Evolutionary conservation across 2,329 filamentous ascomycete genomes (phyloP), one percentile per base, ranked within the genome.

Genomic region (Epichloe typhina): DNA sequence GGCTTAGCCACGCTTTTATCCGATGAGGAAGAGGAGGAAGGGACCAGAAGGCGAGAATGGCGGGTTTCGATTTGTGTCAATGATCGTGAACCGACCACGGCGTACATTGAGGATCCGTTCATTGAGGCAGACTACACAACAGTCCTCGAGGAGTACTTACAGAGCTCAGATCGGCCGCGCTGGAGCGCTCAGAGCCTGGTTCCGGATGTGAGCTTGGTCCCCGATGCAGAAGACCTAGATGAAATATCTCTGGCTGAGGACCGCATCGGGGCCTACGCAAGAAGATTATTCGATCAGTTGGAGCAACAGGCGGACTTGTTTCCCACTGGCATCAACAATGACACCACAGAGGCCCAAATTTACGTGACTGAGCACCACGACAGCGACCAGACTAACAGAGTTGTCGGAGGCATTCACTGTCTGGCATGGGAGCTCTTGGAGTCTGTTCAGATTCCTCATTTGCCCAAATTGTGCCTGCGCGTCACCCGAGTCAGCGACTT

Each of bases 381-480:
- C 35, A 41, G 38, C 44, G 49, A 54, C 49, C 45, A 31, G 17
- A 37, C 46, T 8, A 36, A 48, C 12, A 42, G 43, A 17, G 41
- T 23, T 6, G 38, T 44, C 21, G 47, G 54, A 38, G 52, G 57
- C 31, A 57, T 63, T 33, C 58, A 62, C 48, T 61, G 59, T 42
- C 58, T 62, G 5, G 61, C 59, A 0, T 62, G 59, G 61, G 61
- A 61, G 47, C 58, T 63, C 26, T 54, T 63, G 19, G 58, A 64
- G 48, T 52, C 55, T 13, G 35, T 58, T 4, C 46, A 52, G 15
- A 31, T 55, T 12, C 48, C 53, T 12, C 50, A 43, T 21, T 47
- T 55, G 37, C 58, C 57, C 19, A 53, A 59, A 5, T 35, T 61
- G 45, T 55, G 52, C 8, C 47, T 62, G 39, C 56, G 56, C n/a